These are phyloP conservation scores for Rhodotorula diobovata DNA, from an alignment of 768 basidiomycete genomes.

Conservation along the genomic window DNA sequence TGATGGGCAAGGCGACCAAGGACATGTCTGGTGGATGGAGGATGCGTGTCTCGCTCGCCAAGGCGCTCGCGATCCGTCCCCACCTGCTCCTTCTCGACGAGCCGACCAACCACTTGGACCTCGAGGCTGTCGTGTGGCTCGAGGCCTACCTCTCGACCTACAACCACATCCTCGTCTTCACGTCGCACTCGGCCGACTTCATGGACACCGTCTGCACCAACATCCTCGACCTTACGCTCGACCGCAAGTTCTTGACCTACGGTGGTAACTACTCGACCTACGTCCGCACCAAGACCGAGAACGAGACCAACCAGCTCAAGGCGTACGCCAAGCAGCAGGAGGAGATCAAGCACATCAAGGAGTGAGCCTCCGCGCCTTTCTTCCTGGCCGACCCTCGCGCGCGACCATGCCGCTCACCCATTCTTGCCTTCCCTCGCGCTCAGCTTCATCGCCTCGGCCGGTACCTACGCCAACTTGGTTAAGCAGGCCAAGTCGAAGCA, in stretches of 20 bases:
- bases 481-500: slow-evolving; percentile 99
- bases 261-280: slow-evolving; percentile 96
- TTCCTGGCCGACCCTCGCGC: neutral
- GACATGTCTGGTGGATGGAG: slow-evolving; percentile 99
- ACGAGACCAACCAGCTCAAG: slow-evolving; percentile 99
- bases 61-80: slow-evolving; percentile 92
- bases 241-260: slow-evolving; percentile 73
- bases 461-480: slow-evolving; percentile 98
- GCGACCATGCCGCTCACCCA: neutral
- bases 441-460: slow-evolving; percentile 97
- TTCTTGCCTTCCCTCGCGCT: neutral
- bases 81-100: slow-evolving; percentile 92
- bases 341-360: slow-evolving; percentile 93
- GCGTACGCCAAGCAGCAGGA: slow-evolving; percentile 98
- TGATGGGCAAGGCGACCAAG: slow-evolving; percentile 96
- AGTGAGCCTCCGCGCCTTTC: slow-evolving; percentile 54
- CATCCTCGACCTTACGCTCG: slow-evolving; percentile 88
- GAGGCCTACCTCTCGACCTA: slow-evolving; percentile 97
- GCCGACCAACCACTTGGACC: slow-evolving; percentile 56
- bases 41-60: slow-evolving; percentile 94
- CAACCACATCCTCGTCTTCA: slow-evolving; percentile 96
- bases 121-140: slow-evolving; percentile 97
- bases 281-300: slow-evolving; percentile 91
- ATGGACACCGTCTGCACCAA: slow-evolving; percentile 96
- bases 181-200: slow-evolving; percentile 98